Conservation (phyloP, 2,329 filamentous ascomycete genomes). For the Pezicula carpinea region DNA sequence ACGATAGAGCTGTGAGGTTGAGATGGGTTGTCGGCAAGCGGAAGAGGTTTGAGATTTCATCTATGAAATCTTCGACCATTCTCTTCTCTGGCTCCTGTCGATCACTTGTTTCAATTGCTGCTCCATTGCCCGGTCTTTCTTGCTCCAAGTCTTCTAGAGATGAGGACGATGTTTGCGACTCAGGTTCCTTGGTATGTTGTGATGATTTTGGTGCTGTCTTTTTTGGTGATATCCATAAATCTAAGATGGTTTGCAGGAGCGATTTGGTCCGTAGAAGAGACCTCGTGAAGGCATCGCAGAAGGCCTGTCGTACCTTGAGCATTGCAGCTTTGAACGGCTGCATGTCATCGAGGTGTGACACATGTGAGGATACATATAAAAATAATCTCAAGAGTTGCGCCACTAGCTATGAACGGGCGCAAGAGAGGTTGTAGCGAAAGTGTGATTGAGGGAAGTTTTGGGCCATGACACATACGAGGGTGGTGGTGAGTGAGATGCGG, state of each 20-base stretch:
- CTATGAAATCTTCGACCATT: conserved; percentile 47
- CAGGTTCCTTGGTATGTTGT: neutral
- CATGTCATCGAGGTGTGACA: conserved; percentile 30
- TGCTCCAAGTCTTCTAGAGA: neutral
- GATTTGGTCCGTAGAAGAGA: conserved; percentile 56
- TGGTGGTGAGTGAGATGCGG: neutral
- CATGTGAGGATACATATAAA: conserved; percentile 22
- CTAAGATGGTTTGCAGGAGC: conserved; percentile 51
- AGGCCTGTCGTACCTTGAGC: conserved; percentile 49
- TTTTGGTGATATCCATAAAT: conserved; percentile 46
- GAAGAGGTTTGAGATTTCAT: conserved; percentile 49
- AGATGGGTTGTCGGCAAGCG: conserved; percentile 42
- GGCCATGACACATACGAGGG: neutral
- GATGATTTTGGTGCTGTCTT: neutral
- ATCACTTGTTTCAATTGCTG: neutral
- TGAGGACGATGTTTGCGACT: conserved; percentile 21
- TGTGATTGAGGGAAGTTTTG: neutral
- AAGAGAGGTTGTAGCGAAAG: neutral
- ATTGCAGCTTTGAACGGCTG: conserved; percentile 52
- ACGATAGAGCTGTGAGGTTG: conserved; percentile 38
- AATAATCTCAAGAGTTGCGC: conserved; percentile 3
- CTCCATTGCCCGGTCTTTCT: too few species aligned
- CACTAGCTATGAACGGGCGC: neutral
- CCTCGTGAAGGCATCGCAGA: conserved; percentile 51
- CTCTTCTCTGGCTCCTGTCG: conserved; percentile 10